These are phyloP conservation scores for Candida sakaeoensis DNA, from an alignment of 805 yeast genomes.

Conservation along the genomic window DNA sequence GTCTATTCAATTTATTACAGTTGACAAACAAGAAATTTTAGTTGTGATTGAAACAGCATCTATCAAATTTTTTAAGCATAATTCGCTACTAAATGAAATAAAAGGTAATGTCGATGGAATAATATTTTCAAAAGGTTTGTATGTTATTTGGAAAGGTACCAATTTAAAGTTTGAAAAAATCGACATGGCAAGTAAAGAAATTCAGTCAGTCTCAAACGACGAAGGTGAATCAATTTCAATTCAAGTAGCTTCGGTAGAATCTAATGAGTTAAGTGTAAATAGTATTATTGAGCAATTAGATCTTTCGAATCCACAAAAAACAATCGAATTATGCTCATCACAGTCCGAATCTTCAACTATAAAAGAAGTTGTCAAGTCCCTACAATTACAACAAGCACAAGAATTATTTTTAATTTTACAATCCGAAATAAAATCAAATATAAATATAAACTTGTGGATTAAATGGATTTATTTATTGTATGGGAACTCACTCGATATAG, in stretches of 20 bases:
- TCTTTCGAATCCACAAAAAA: slow-evolving; percentile 11
- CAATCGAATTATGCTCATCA: slow-evolving; percentile 23
- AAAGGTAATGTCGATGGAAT: slow-evolving; percentile 3
- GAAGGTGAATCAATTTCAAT: slow-evolving; percentile 10
- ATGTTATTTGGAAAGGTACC: background rate
- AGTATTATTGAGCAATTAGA: slow-evolving; percentile 18
- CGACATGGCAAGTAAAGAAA: background rate
- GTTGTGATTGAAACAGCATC: background rate
- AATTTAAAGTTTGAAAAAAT: slow-evolving; percentile 1
- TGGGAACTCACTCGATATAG: slow-evolving; percentile 46
- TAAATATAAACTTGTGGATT: slow-evolving; percentile 53
- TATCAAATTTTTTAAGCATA: background rate
- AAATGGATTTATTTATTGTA: slow-evolving; percentile 74
- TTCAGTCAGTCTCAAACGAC: background rate
- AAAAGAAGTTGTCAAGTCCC: slow-evolving; percentile 35
- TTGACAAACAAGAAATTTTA: background rate
- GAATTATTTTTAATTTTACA: slow-evolving; percentile 26
- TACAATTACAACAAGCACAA: slow-evolving; percentile 14
- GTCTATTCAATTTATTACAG: background rate
- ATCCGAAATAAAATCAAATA: slow-evolving; percentile 27
- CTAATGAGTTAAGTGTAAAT: slow-evolving; percentile 21
- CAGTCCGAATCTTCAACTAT: slow-evolving; percentile 29
- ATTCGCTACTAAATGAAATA: background rate
- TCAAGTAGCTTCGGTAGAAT: background rate
- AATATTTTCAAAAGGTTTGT: background rate